Conservation (phyloP, 2,329 filamentous ascomycete species). For the Phaeosphaeria sp. region DNA sequence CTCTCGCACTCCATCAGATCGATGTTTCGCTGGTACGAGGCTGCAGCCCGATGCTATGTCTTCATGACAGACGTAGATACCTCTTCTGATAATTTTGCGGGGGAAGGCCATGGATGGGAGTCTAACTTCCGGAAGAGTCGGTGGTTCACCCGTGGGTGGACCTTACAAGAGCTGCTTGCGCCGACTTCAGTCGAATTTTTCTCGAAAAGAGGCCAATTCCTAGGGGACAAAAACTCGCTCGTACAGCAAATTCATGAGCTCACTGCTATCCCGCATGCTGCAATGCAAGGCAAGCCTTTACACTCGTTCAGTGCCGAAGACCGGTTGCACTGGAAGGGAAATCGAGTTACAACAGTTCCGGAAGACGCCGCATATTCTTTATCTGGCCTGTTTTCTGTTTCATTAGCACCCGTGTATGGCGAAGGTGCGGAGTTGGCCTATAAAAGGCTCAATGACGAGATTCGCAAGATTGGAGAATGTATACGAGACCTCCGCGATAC, state of each 20-base stretch:
- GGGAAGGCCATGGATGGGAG: background rate
- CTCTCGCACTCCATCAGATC: background rate
- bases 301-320: background rate
- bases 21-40: background rate
- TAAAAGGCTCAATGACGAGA: conserved; percentile 11
- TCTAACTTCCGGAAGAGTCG: background rate
- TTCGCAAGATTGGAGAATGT: background rate
- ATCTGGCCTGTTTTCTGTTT: conserved; percentile 13
- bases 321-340: background rate
- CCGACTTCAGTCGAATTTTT: background rate
- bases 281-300: background rate
- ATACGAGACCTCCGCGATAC: background rate
- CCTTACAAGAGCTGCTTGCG: background rate
- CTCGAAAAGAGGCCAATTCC: background rate
- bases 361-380: conserved; percentile 13
- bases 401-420: conserved; percentile 4
- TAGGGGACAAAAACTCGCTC: background rate
- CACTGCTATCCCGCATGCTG: background rate
- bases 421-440: conserved; percentile 13
- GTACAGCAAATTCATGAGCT: background rate
- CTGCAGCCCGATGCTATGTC: background rate
- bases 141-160: background rate
- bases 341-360: background rate
- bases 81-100: background rate
- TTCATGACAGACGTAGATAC: background rate